Conservation (phyloP, 441 rosid species). For the Arabidopsis hybrid region DNA sequence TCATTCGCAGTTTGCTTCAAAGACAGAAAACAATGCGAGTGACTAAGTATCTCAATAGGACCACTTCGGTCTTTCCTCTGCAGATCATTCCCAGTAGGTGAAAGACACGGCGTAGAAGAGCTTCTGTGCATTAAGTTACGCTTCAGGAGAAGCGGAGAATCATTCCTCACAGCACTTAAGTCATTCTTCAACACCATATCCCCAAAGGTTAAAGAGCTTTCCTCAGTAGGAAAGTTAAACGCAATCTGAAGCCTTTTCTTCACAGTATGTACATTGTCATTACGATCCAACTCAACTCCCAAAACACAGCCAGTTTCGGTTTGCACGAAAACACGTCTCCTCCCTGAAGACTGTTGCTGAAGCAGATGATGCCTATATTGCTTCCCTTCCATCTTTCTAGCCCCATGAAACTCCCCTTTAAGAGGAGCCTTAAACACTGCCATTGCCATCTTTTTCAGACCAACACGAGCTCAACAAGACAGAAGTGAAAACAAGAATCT, state of each 20-base stretch:
- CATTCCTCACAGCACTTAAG: constrained; percentile 57
- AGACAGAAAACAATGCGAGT: constrained; percentile 40
- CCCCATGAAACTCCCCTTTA: constrained; percentile 43
- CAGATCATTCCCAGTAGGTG: constrained; percentile 57
- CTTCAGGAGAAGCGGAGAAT: constrained; percentile 57
- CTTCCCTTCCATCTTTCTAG: constrained; percentile 64
- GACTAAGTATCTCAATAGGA: constrained; percentile 60
- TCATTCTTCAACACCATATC: constrained; percentile 60
- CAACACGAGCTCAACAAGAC: constrained; percentile 33
- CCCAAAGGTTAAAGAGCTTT: constrained; percentile 58
- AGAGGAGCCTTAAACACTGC: constrained; percentile 69
- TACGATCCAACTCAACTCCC: constrained; percentile 64
- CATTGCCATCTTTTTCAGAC: constrained; percentile 60
- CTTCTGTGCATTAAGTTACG: constrained; percentile 61
- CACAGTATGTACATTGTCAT: constrained; percentile 60
- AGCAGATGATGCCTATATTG: constrained; percentile 37
- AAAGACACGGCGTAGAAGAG: constrained; percentile 65
- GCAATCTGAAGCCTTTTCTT: constrained; percentile 61
- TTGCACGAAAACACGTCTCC: constrained; percentile 59
- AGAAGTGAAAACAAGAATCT: constrained; percentile 20
- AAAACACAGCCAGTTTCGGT: constrained; percentile 66
- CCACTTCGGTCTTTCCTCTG: constrained; percentile 60
- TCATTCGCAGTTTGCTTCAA: constrained; percentile 50
- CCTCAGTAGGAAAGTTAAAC: constrained; percentile 60
- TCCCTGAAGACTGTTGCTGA: constrained; percentile 50